Evolutionary conservation across 2,329 filamentous ascomycete genomes (phyloP), one percentile per base, ranked within the genome.

Genomic region (Cucurbitaria berberidis): DNA sequence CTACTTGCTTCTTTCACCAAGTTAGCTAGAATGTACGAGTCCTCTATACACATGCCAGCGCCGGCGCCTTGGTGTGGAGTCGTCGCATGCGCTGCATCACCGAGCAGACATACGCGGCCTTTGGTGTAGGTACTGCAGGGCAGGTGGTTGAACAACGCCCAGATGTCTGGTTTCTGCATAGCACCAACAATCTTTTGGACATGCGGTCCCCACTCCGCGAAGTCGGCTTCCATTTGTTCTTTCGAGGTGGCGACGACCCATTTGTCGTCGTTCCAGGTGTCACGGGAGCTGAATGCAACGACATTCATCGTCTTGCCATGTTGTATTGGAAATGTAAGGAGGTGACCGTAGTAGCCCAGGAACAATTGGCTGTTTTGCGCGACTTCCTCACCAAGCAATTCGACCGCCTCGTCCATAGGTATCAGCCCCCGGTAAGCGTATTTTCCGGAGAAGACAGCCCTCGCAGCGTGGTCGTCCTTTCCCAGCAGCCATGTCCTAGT

Each of bases 401-500:
- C 65, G 1, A 76, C 69, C 0, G 84, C 85, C 13, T 79, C 66
- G 1, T 81, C 77, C 79, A 88, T 88, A 0, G 86, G 84, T 5
- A 89, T 79, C 5, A 89, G 70, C 0, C 83, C 83, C 19, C 87
- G 80, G 69, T 86, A 89, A 32, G 84, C 86, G 68, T 84, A 84
- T 58, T 87, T 85, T 34, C 81, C 77, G 2, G 80, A 81, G 66
- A 85, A 89, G 4, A 74, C 70, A 0, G 85, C 77, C 26, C 78
- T 67, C 0, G 80, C 72, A 7, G 78, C 77, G 19, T 70, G 67
- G 26, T 74, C 59, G 15, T 72, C 64, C 15, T 77, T 69, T 0
- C 83, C 84, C 7, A 87, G 73, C 16, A 89, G 64, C 46, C 83
- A 74, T 44, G 80, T 71, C 16, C 86, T 77, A 3, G 83, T 78